Percentiles rank a stretch among this genome's conserved stretches.
Conservation (phyloP, 1,284 basidiomycete species). For the Ceratobasidium sp. region DNA sequence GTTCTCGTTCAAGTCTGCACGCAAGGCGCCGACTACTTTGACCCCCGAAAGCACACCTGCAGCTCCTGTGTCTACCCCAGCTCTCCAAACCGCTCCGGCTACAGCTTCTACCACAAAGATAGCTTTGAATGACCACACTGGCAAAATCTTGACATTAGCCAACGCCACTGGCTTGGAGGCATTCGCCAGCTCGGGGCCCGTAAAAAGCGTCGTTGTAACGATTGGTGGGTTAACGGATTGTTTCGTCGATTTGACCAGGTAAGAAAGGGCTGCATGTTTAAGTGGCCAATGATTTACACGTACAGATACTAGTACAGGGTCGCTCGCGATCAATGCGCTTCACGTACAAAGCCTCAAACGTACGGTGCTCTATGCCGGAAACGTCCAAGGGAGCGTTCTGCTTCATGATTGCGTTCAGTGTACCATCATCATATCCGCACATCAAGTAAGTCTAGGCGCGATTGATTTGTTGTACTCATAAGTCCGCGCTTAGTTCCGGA, state of each 20-base stretch:
- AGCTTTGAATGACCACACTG: background rate
- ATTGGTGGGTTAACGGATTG: constrained; percentile 10
- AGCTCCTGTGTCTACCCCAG: background rate
- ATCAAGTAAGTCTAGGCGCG: background rate
- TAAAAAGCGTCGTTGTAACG: constrained; percentile 17
- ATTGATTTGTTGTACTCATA: background rate
- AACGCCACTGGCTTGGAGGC: background rate
- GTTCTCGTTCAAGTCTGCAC: constrained; percentile 27
- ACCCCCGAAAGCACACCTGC: background rate
- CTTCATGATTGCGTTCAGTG: constrained; percentile 19
- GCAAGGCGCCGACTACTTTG: background rate
- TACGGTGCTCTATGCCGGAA: constrained; percentile 27
- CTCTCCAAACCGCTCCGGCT: background rate
- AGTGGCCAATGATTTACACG: background rate
- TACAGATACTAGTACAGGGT: background rate
- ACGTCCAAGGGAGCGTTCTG: constrained; percentile 21
- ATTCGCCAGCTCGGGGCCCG: background rate
- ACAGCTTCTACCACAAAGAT: constrained; percentile 2
- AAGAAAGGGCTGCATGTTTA: background rate
- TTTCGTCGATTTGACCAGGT: constrained; percentile 29
- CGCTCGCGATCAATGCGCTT: constrained; percentile 6
- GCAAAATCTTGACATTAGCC: background rate
- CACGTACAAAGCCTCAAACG: constrained; percentile 24
- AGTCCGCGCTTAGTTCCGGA: constrained; percentile 25
- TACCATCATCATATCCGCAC: constrained; percentile 23